Evolutionary conservation across 1,284 basidiomycete genomes (phyloP).

Genomic region (Sanghuangporus weigelae): DNA sequence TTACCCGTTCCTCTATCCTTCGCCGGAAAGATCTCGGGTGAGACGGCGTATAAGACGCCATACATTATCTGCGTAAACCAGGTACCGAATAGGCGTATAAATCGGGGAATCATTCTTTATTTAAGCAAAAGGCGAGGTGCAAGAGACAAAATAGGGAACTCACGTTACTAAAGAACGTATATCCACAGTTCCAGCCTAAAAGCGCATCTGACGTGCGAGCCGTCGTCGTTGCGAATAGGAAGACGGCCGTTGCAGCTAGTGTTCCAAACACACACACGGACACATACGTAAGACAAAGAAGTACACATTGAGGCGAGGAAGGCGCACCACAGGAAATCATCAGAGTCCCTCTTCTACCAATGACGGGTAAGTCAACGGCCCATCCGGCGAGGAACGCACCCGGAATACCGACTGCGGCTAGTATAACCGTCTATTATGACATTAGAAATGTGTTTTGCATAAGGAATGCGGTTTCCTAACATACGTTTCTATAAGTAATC

Average conservation of each 20-base stretch:
- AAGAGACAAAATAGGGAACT: constrained; percentile 15
- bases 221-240: constrained; percentile 66
- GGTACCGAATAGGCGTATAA: not conserved
- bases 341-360: constrained; percentile 63
- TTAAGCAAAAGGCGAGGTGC: not conserved
- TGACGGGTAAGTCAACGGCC: constrained; percentile 51
- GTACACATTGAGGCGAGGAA: constrained; percentile 28
- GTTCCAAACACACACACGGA: too few relatives aligned
- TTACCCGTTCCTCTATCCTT: constrained; percentile 71
- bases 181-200: constrained; percentile 71
- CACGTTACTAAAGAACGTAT: constrained; percentile 55
- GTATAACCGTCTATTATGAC: constrained; percentile 43
- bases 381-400: constrained; percentile 61
- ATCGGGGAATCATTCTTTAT: not conserved
- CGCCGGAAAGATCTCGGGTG: constrained; percentile 67
- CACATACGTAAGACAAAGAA: constrained; percentile 14
- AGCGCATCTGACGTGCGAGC: constrained; percentile 56
- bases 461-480: constrained; percentile 14
- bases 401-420: constrained; percentile 62
- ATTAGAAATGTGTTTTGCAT: not conserved
- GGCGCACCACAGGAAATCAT: constrained; percentile 38
- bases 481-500: constrained; percentile 48
- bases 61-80: constrained; percentile 53
- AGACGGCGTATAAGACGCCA: constrained; percentile 62
- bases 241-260: constrained; percentile 57